These are phyloP conservation scores for Oryza nivara DNA, from an alignment of 176 grass and related monocot genomes.

Conservation along the genomic window DNA sequence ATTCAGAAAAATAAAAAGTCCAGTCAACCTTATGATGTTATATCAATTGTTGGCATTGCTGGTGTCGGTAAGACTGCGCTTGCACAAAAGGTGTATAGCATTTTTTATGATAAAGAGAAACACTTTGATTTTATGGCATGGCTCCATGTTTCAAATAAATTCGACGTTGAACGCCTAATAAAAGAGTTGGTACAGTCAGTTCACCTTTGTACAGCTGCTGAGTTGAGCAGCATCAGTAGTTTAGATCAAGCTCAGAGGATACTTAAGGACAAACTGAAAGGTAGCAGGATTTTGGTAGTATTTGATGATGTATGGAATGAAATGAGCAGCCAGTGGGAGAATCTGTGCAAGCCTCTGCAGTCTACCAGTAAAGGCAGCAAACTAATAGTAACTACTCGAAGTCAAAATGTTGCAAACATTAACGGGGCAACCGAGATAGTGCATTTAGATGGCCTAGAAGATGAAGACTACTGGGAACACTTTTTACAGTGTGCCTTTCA, in stretches of 20 bases:
- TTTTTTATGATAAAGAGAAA: neutral
- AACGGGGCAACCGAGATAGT: slow-evolving; percentile 32
- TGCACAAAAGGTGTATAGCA: slow-evolving; percentile 27
- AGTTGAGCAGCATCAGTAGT: slow-evolving; percentile 21
- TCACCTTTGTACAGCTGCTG: neutral
- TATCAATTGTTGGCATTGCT: slow-evolving; percentile 55
- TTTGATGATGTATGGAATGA: slow-evolving; percentile 63
- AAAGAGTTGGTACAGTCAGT: slow-evolving; percentile 38
- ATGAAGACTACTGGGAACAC: slow-evolving; percentile 21
- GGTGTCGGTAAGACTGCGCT: slow-evolving; percentile 61
- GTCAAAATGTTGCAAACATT: slow-evolving; percentile 44
- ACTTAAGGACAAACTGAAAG: slow-evolving; percentile 22
- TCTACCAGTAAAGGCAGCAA: slow-evolving; percentile 38
- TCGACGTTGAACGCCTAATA: slow-evolving; percentile 20
- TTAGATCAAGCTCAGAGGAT: slow-evolving; percentile 37
- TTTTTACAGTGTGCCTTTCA: slow-evolving; percentile 47
- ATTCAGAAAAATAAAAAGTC: neutral
- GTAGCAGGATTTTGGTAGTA: slow-evolving; percentile 35
- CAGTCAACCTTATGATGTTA: slow-evolving; percentile 35
- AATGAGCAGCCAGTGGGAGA: slow-evolving; percentile 35
- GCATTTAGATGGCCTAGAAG: slow-evolving; percentile 42
- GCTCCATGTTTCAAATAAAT: slow-evolving; percentile 40
- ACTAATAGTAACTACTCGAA: slow-evolving; percentile 39
- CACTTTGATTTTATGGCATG: slow-evolving; percentile 34
- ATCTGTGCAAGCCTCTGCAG: slow-evolving; percentile 36